These are phyloP conservation scores for Fusarium sp. DNA, from an alignment of 2,329 filamentous ascomycete genomes.

Conservation along the genomic window DNA sequence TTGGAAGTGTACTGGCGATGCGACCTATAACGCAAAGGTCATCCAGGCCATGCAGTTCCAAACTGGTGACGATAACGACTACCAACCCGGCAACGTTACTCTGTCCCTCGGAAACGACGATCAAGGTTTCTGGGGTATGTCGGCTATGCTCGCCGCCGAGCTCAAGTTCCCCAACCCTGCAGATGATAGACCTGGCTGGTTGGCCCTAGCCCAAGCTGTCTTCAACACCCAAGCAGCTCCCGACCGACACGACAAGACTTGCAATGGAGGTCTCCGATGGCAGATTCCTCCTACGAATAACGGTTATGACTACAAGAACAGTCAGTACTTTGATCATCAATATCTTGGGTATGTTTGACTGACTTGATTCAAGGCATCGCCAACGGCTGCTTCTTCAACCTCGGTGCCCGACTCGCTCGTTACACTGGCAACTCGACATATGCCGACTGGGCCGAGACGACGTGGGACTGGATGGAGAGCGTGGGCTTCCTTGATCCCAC, in stretches of 20 bases:
- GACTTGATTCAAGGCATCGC: constrained; percentile 57
- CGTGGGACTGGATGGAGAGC: constrained; percentile 70
- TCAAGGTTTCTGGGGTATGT: constrained; percentile 77
- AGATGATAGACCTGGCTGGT: constrained; percentile 62
- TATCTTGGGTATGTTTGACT: neutral
- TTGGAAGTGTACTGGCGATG: constrained; percentile 72
- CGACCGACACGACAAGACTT: constrained; percentile 68
- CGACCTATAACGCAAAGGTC: constrained; percentile 66
- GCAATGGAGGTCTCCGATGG: constrained; percentile 77
- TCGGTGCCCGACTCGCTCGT: constrained; percentile 76
- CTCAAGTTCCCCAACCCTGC: constrained; percentile 67
- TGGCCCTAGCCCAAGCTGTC: constrained; percentile 71
- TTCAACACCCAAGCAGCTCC: constrained; percentile 68
- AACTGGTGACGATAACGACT: constrained; percentile 64
- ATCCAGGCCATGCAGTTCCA: constrained; percentile 66
- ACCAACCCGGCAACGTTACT: constrained; percentile 67
- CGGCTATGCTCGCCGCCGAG: constrained; percentile 70
- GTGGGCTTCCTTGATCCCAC: constrained; percentile 70
- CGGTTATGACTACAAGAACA: constrained; percentile 82
- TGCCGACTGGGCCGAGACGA: constrained; percentile 70
- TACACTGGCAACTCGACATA: constrained; percentile 78
- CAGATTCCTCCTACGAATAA: constrained; percentile 81
- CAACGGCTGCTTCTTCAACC: constrained; percentile 73
- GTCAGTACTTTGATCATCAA: constrained; percentile 40
- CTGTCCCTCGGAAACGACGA: constrained; percentile 71